Conservation (phyloP, 331 rosid genomes). For the Spiraea crenata region DNA sequence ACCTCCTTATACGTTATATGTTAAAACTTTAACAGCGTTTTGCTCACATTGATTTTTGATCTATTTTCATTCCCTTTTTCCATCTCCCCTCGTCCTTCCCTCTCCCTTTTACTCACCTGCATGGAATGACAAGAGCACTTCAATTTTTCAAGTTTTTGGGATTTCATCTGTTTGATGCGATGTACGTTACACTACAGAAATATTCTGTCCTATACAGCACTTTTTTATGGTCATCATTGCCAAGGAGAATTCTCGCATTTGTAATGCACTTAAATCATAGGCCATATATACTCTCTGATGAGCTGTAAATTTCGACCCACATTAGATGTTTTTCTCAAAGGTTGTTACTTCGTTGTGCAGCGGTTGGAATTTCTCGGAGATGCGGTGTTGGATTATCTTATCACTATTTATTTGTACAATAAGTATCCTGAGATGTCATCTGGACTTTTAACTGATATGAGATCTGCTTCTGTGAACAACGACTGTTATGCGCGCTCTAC, state of each 20-base stretch:
- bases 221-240: too few relatives aligned
- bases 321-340: not conserved
- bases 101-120: not conserved
- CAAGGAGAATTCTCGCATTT: too few relatives aligned
- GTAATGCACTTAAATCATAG: not conserved
- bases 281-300: not conserved
- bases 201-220: too few relatives aligned
- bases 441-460: constrained; percentile 70
- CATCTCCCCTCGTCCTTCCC: not conserved
- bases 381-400: constrained; percentile 64
- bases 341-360: constrained; percentile 42
- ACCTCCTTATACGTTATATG: too few relatives aligned
- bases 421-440: constrained; percentile 74
- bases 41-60: too few relatives aligned
- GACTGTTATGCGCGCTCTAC: constrained; percentile 70
- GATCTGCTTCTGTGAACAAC: constrained; percentile 80
- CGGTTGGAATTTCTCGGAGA: constrained; percentile 88
- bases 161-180: too few relatives aligned
- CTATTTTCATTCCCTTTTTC: too few relatives aligned
- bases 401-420: constrained; percentile 50
- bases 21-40: not conserved
- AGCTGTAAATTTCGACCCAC: not conserved
- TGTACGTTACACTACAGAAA: too few relatives aligned
- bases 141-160: too few relatives aligned
- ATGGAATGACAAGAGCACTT: too few relatives aligned